Evolutionary conservation across 768 basidiomycete species (phyloP).

Genomic region (Lactifluus rugatus): DNA sequence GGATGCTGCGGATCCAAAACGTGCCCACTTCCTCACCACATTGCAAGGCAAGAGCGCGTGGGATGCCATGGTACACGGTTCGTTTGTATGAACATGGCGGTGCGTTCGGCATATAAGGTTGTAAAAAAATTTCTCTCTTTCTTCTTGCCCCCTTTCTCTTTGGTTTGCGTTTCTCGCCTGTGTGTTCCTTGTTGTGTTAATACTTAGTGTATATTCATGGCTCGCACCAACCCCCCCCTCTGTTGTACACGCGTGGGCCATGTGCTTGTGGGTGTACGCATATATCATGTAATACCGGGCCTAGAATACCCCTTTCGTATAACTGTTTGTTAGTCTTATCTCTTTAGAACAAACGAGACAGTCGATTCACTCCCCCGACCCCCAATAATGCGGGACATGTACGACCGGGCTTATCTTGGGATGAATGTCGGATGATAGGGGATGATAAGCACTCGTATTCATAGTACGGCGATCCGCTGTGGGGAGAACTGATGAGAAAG

Average conservation of each 20-base stretch:
- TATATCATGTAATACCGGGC: background rate
- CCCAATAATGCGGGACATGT: too few species aligned
- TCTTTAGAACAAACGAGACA: conserved; percentile 2
- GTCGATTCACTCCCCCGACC: background rate
- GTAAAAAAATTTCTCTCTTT: background rate
- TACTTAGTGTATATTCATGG: background rate
- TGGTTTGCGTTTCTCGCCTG: background rate
- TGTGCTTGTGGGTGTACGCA: background rate
- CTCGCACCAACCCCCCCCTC: background rate
- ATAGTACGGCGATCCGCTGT: too few species aligned
- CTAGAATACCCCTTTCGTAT: background rate
- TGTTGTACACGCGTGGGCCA: background rate
- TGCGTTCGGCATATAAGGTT: background rate
- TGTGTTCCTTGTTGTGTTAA: background rate
- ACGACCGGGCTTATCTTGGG: background rate
- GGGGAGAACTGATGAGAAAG: too few species aligned
- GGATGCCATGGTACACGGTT: conserved; percentile 60
- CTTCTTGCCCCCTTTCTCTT: too few species aligned
- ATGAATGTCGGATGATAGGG: background rate
- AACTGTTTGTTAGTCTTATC: background rate
- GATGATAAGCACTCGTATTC: background rate
- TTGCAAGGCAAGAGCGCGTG: conserved; percentile 53
- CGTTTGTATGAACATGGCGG: conserved; percentile 34
- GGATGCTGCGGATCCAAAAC: conserved; percentile 26
- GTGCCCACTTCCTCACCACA: conserved; percentile 45